Evolutionary conservation across 139 green algal genomes (phyloP), one percentile per base, ranked within the genome.

Genomic region (Tetratostichococcus sp.): DNA sequence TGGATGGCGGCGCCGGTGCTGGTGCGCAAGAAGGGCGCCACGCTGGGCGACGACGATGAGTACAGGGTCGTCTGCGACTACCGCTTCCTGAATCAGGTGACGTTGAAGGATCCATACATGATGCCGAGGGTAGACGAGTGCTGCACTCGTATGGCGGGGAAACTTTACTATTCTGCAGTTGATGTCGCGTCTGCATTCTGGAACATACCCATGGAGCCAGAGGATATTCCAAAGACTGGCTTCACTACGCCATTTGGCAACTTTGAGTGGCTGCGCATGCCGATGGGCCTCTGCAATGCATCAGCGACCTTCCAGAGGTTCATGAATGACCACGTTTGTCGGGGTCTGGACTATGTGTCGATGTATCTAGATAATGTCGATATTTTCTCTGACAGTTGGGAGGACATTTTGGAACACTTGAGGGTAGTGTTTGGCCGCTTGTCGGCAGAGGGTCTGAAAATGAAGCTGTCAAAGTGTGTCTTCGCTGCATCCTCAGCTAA

Each of bases 321-420:
- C 31, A 77, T 81, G 77, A 28, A 73, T 43, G 23, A 75, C 4
- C 33, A 77, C 50, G 30, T 81, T 28, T 16, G 4, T 39, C 42
- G 28, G 25, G 35, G 73, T 28, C 28, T 58, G 50, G 71, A 71
- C 32, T 34, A 22, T 50, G 39, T 68, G 22, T 67, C 30, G 14
- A 67, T 69, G 1, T 85, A 77, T 31, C 35, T 85, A 3, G 75
- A 85, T 39, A 75, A 85, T 57, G 70, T 79, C 0, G 74, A 71
- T 42, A 30, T 77, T 0, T 85, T 69, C n/a, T 68, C 42, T 1
- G 11, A 25, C 0, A 57, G 34, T 1, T 75, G 72, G 39, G 39
- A 79, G 23, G 58, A 73, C n/a, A n/a, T n/a, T n/a, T n/a, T n/a
- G n/a, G n/a, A n/a, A n/a, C n/a, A n/a, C n/a, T n/a, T n/a, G n/a